Base-by-base conservation (phyloP, 1,284 basidiomycete species). In the Spongiforma sp. region DNA sequence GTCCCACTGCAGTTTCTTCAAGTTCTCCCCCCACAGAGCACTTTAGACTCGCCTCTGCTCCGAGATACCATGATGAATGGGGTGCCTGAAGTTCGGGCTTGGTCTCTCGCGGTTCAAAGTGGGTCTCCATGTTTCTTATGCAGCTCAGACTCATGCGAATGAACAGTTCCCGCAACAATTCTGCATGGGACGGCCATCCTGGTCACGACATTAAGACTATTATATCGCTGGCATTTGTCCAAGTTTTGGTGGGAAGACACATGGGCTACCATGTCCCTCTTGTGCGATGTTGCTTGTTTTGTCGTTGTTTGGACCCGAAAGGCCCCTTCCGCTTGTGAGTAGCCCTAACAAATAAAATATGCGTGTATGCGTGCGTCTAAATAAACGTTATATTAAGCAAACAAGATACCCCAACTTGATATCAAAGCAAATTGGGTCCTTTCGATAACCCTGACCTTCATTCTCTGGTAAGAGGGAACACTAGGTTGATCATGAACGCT, bases 191-290 rank as follows among this genome's bases (percentile, higher is more conserved):
- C 70, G 5, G 70, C 65, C 21, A 71, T 74, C 26, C 37, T 71
- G 11, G 21, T 52, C 19, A 76, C 72, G 15, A 37, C 52, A 6
- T 62, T 71, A 21, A 66, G 73, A 54, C 60, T 73, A 7, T 28
- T 65, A 19, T 67, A 75, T 59, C 75, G 75, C 43, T 69, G 63
- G 53, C 46, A 59, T 39, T 41, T 65, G 28, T 62, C 63, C 15
- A 65, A 26, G 39, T 63, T 74, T 60, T 65, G 69, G 64, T 75
- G 73, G 74, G 71, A 73, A 3, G 71, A 73, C 33, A 52, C 63
- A 54, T 74, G 73, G 74, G 74, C 71, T 4, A 46, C 62, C 9
- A 10, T 68, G 46, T 71, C 71, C 7, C 71, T 74, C 43, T 7
- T 74, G 39, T 63, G 50, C 46, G 72, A 73, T 54, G 56, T 71